Evolutionary conservation across 192 early-diverging fungal genomes (phyloP).

Genomic region (Entomortierella lignicola): DNA sequence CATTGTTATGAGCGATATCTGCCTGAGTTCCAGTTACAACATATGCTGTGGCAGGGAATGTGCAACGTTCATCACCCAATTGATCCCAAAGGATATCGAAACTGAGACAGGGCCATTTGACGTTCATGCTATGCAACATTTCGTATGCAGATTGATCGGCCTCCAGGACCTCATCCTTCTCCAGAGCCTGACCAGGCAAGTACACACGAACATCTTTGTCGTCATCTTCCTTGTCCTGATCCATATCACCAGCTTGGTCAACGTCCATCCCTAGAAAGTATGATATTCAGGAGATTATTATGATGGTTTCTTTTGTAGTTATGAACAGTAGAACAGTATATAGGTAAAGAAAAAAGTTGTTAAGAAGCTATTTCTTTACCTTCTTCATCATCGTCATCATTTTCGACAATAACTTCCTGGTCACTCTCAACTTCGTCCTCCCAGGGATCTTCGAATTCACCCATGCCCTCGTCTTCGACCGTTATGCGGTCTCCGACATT

Average conservation of each 20-base stretch:
- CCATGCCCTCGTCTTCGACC: constrained; percentile 71
- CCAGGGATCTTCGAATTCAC: constrained; percentile 93
- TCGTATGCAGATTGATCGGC: constrained; percentile 95
- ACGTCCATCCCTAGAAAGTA: constrained; percentile 40
- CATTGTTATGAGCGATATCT: constrained; percentile 84
- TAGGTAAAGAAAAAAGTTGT: background rate
- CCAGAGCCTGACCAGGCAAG: constrained; percentile 90
- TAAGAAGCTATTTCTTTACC: background rate
- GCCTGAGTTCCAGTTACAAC: constrained; percentile 96
- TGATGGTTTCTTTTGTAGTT: no score
- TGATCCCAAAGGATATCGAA: constrained; percentile 95
- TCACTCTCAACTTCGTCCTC: constrained; percentile 89
- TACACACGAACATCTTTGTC: constrained; percentile 80
- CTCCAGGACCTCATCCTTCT: constrained; percentile 89
- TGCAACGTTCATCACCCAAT: constrained; percentile 80
- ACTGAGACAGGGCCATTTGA: constrained; percentile 96
- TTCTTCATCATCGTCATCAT: constrained; percentile 53
- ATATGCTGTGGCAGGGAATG: constrained; percentile 93
- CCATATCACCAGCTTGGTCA: constrained; percentile 49
- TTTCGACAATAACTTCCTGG: constrained; percentile 72
- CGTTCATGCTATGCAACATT: constrained; percentile 95
- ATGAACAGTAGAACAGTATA: no score
- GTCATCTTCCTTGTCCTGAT: constrained; percentile 59
- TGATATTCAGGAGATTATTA: background rate
- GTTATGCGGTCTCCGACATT: constrained; percentile 41